These are phyloP conservation scores for Nakazawaea holstii DNA, from an alignment of 805 yeast genomes.

Conservation along the genomic window DNA sequence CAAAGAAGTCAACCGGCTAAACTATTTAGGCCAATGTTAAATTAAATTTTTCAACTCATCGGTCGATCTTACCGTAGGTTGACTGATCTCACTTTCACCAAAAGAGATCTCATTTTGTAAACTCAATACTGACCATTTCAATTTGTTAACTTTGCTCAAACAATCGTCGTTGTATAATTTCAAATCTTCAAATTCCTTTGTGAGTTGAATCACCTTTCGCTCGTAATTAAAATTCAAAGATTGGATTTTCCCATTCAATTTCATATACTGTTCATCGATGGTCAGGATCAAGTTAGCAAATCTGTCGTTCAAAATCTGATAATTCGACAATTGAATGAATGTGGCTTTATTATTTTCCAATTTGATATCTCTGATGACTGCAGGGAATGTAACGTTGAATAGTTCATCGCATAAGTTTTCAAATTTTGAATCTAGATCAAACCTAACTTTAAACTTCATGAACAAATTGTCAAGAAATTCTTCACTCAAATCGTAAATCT, in stretches of 20 bases:
- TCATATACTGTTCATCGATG: neutral
- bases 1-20: neutral
- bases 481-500: too few relatives aligned
- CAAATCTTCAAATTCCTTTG: neutral
- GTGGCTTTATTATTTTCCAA: neutral
- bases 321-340: neutral
- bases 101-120: neutral
- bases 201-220: neutral
- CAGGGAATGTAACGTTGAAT: neutral
- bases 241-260: neutral
- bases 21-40: neutral
- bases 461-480: too few relatives aligned
- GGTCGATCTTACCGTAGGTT: neutral
- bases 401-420: neutral
- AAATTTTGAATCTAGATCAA: too few relatives aligned
- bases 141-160: neutral
- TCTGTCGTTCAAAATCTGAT: neutral
- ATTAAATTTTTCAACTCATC: slow-evolving; percentile 1
- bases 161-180: neutral
- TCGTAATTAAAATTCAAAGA: neutral
- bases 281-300: neutral
- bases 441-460: too few relatives aligned
- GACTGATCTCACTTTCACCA: neutral
- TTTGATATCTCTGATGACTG: neutral
- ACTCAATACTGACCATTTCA: neutral